Base-by-base conservation (phyloP, 1,139 yeast genomes). In the Kodamaea derodonti region DNA sequence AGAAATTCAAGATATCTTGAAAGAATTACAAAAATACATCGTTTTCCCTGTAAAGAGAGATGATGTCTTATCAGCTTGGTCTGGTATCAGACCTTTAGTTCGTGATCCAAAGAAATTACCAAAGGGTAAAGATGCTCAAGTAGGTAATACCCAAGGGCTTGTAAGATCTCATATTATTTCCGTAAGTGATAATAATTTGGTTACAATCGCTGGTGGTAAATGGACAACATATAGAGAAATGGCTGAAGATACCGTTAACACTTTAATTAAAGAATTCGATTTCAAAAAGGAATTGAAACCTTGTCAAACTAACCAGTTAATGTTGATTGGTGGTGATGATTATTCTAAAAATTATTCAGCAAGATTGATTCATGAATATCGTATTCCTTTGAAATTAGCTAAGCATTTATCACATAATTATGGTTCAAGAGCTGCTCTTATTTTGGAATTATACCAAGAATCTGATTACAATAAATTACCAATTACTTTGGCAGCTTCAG, bases 161-260 rank as follows among this genome's bases (percentile, higher is more conserved):
- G 97, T 90, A 35, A 81, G 97, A 66, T 84, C 87, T 48, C 97
- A 90, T 62, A 71, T 90, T 55, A 75, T 90, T 41, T 75, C 84
- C 49, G 73, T 78, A 30, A 77, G 95, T 15, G 77, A 72, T 39
- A 70, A 83, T 33, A 94, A 92, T 16, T 73, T 90, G 48, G 72
- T 90, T 33, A 90, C 97, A 32, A 84, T 90, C 49, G 84, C 95
- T 20, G 97, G 97, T 53, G 97, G 97, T 61, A 90, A 90, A 65
- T 90, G 97, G 97, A 90, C 97, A 38, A 90, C 97, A 27, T 90
- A 88, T 69, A 78, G 97, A 67, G 95, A 87, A 67, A 90, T 90
- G 97, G 96, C 97, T 24, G 81, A 88, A 65, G 96, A 90, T 66
- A 86, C 96, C 32, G 82, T 90, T 34, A 84, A 86, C 60, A 79